Percentiles rank a stretch among this genome's conserved stretches.
These are phyloP conservation scores for Volvox carteri DNA, from an alignment of 163 green algal species.

Conservation along the genomic window DNA sequence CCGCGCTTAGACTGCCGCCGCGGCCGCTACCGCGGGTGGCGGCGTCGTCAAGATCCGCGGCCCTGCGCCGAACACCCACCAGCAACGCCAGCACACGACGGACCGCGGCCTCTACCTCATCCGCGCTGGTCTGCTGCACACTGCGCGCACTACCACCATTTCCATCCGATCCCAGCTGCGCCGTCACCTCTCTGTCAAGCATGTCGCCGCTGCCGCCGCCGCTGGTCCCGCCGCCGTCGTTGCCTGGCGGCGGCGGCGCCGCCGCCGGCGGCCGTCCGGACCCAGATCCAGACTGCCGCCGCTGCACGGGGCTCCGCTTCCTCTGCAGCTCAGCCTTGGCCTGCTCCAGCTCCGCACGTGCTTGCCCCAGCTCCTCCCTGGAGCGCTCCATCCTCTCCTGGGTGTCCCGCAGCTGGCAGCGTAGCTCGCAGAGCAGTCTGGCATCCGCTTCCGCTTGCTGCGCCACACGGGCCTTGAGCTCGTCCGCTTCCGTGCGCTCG, in stretches of 20 bases:
- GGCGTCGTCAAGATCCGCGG: not conserved
- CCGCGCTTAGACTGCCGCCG: not conserved
- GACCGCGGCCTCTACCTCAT: not conserved
- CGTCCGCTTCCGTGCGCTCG: not conserved
- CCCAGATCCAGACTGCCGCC: no score
- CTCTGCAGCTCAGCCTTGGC: not conserved
- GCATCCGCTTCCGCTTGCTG: slow-evolving; percentile 38
- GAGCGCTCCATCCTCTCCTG: not conserved
- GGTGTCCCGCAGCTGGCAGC: not conserved
- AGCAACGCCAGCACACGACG: slow-evolving; percentile 28
- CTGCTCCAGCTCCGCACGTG: not conserved
- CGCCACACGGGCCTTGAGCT: slow-evolving; percentile 29
- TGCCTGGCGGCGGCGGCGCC: not conserved
- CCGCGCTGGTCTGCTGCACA: not conserved
- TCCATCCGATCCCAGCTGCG: not conserved
- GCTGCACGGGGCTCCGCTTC: not conserved
- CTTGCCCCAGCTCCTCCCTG: slow-evolving; percentile 9
- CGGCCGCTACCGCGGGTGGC: not conserved
- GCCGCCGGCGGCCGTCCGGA: not conserved
- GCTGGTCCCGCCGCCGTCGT: not conserved
- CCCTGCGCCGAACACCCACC: not conserved
- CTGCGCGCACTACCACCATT: not conserved
- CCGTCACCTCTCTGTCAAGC: not conserved
- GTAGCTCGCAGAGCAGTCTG: slow-evolving; percentile 13
- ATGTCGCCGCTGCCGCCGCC: not conserved